Conservation (phyloP, 345 rosid genomes). For the Heritiera littoralis region DNA sequence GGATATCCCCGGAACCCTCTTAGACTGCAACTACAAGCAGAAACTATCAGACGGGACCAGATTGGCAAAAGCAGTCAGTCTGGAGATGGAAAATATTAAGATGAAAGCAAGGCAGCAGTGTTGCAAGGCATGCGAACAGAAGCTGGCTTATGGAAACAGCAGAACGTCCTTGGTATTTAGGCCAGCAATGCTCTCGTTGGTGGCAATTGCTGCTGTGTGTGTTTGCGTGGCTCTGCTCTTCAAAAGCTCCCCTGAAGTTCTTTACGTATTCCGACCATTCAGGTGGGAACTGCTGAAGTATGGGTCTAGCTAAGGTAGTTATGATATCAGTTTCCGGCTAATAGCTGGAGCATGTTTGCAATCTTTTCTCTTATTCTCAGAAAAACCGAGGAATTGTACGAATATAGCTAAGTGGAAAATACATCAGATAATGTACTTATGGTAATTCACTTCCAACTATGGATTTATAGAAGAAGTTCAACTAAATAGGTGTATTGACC, state of each 20-base stretch:
- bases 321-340: not conserved
- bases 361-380: not conserved
- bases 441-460: constrained; percentile 12
- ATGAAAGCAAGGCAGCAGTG: constrained; percentile 17
- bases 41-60: constrained; percentile 32
- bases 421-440: constrained; percentile 8
- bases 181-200: constrained; percentile 64
- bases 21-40: constrained; percentile 27
- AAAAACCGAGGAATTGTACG: constrained; percentile 13
- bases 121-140: constrained; percentile 53
- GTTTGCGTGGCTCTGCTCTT: constrained; percentile 69
- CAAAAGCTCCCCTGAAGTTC: constrained; percentile 65
- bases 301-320: constrained; percentile 48
- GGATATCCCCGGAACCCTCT: constrained; percentile 38
- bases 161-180: constrained; percentile 44
- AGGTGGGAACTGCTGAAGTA: constrained; percentile 63
- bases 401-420: constrained; percentile 14
- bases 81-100: constrained; percentile 35
- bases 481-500: not conserved
- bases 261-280: constrained; percentile 53
- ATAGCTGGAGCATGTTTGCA: not conserved
- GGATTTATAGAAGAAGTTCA: not conserved
- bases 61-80: constrained; percentile 15
- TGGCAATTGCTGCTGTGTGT: constrained; percentile 65
- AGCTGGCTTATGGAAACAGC: constrained; percentile 31